A percentile compares a stretch with the other conserved stretches of the same genome.
Evolutionary conservation across 352 stramenopile species (phyloP).

Genomic region (Phytophthora rubi): DNA sequence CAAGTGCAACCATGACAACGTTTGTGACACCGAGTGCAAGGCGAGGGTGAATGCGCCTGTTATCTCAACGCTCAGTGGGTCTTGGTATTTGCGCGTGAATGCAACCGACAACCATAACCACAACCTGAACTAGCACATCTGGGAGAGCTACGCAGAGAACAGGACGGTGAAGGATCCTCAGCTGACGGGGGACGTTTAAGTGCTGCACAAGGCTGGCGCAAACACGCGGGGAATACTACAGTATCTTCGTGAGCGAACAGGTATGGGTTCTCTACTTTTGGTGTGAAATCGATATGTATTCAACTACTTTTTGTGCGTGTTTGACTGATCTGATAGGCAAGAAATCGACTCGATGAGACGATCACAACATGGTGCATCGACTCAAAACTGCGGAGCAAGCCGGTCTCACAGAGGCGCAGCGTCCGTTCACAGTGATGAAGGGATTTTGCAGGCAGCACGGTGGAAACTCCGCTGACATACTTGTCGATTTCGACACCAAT

Average conservation of each 20-base stretch:
- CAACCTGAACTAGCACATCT: slow-evolving; percentile 4
- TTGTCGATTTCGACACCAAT: background rate
- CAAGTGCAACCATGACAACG: background rate
- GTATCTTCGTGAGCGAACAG: background rate
- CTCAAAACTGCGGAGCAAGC: background rate
- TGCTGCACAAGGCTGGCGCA: slow-evolving; percentile 12
- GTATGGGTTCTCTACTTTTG: background rate
- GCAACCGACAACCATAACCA: slow-evolving; percentile 6
- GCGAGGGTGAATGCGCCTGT: slow-evolving; percentile 5
- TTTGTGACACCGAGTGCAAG: background rate
- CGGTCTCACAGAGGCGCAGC: slow-evolving; percentile 2
- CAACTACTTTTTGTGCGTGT: background rate
- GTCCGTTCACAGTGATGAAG: slow-evolving; percentile 3
- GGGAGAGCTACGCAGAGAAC: slow-evolving; percentile 1
- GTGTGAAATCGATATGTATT: background rate
- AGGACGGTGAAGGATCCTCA: background rate
- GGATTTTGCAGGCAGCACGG: slow-evolving; percentile 4
- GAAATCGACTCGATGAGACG: slow-evolving; percentile 4
- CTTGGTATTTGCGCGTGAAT: slow-evolving; percentile 3
- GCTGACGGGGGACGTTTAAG: background rate
- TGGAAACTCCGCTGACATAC: slow-evolving; percentile 4
- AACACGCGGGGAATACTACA: background rate
- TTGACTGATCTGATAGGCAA: slow-evolving; percentile 1
- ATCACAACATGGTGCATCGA: slow-evolving; percentile 21
- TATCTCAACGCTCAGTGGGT: background rate